Conservation (phyloP, 768 basidiomycete genomes). For the Trametes coccinea region DNA sequence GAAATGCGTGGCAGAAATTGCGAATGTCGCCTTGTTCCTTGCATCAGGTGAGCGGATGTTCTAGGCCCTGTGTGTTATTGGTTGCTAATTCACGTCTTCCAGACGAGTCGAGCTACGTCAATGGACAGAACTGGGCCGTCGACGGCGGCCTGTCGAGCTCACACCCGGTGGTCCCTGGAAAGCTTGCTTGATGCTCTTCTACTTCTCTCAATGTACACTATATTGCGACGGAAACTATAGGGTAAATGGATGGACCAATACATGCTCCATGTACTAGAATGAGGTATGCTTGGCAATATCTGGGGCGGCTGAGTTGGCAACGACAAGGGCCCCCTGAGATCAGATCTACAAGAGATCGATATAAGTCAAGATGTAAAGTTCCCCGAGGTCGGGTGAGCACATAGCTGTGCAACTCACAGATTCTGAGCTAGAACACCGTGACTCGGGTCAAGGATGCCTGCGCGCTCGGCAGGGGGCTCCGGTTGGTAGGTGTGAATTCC, state of each 20-base stretch:
- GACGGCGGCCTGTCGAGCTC: slow-evolving; percentile 86
- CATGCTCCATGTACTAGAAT: too few species aligned
- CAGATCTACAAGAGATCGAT: too few species aligned
- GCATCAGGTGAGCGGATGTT: slow-evolving; percentile 62
- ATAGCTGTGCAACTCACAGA: too few species aligned
- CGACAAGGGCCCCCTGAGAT: too few species aligned
- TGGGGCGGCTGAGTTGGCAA: too few species aligned
- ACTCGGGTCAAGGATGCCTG: neutral
- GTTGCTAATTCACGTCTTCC: neutral
- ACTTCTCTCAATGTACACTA: neutral
- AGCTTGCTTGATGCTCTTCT: slow-evolving; percentile 41
- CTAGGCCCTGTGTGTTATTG: slow-evolving; percentile 13
- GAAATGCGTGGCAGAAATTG: slow-evolving; percentile 62
- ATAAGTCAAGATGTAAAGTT: too few species aligned
- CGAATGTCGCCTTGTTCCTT: slow-evolving; percentile 80
- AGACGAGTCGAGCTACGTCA: slow-evolving; percentile 93
- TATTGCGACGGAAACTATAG: neutral
- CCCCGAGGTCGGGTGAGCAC: too few species aligned
- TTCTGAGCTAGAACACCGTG: too few species aligned
- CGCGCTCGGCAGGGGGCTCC: neutral
- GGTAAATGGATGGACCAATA: too few species aligned
- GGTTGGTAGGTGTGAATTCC: neutral
- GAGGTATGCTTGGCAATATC: too few species aligned
- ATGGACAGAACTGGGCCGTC: slow-evolving; percentile 83
- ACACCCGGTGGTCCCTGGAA: slow-evolving; percentile 76